Evolutionary conservation across 192 early-diverging fungal species (phyloP).

Genomic region (Kickxella alabastrina): DNA sequence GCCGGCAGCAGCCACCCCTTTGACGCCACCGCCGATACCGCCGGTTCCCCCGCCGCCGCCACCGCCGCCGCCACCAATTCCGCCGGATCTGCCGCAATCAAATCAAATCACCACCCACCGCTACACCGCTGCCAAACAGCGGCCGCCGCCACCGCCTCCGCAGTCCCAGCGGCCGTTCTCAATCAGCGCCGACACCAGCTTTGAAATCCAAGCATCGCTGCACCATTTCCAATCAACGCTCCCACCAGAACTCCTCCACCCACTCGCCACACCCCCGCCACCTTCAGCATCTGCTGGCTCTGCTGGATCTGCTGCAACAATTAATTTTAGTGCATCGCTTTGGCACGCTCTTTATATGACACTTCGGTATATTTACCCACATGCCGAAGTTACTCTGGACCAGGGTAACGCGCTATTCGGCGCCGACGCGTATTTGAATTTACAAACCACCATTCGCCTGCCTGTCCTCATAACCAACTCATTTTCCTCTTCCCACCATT

Average conservation of each 20-base stretch:
- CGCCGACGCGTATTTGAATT: slow-evolving; percentile 3
- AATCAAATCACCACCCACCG: neutral
- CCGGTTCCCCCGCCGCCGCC: neutral
- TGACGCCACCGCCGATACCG: neutral
- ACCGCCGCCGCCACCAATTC: neutral
- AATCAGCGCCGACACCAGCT: neutral
- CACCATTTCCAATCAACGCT: neutral
- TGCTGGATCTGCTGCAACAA: neutral
- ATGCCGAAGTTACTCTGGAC: neutral
- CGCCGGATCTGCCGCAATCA: too few relatives aligned
- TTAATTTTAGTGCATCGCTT: neutral
- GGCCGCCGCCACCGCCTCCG: neutral
- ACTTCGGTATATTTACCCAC: neutral
- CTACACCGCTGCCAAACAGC: neutral
- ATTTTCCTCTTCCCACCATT: neutral
- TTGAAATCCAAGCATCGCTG: neutral
- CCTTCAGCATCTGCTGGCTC: neutral
- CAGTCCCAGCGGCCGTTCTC: slow-evolving; percentile 4
- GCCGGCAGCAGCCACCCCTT: neutral
- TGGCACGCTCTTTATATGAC: neutral
- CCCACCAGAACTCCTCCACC: neutral
- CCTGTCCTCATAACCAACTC: neutral
- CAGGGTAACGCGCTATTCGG: neutral
- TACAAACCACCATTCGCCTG: neutral
- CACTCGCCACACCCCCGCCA: neutral